phyloP scores from a whole-genome alignment of 2,329 filamentous ascomycete genomes.

The Thermothelomyces thermophilus region DNA sequence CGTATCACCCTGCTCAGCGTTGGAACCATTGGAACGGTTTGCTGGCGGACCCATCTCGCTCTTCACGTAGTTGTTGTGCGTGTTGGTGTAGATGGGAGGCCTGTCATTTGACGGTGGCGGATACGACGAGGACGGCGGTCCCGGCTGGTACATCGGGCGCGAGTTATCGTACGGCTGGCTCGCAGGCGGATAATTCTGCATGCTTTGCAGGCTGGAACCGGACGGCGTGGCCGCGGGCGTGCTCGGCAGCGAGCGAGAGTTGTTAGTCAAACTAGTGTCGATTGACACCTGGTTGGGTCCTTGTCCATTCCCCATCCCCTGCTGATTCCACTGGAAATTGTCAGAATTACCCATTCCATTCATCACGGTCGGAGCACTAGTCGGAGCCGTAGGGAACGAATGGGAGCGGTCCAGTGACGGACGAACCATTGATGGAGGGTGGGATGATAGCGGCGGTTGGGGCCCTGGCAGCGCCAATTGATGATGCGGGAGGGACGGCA shows the following conservation, averaged over 20 bases:
- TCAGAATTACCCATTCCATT: conserved; percentile 65
- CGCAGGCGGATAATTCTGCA: conserved; percentile 67
- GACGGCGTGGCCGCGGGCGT: conserved; percentile 90
- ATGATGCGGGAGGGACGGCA: conserved; percentile 64
- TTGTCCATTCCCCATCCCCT: conserved; percentile 55
- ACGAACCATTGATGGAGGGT: conserved; percentile 63
- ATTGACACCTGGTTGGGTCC: conserved; percentile 69
- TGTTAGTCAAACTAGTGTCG: conserved; percentile 72
- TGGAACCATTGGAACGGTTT: conserved; percentile 50
- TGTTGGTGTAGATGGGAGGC: conserved; percentile 58
- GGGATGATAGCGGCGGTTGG: conserved; percentile 53
- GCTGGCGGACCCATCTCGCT: conserved; percentile 83
- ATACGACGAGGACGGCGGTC: conserved; percentile 66
- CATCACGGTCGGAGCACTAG: conserved; percentile 83
- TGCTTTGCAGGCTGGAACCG: conserved; percentile 65
- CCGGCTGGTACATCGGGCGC: conserved; percentile 70
- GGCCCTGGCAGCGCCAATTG: conserved; percentile 54
- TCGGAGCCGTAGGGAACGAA: conserved; percentile 89
- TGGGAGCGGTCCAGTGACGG: conserved; percentile 78
- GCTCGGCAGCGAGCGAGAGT: conserved; percentile 77
- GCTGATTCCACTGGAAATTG: conserved; percentile 70
- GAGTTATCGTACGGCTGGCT: conserved; percentile 69
- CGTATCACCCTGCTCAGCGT: conserved; percentile 55
- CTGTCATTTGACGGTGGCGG: conserved; percentile 57
- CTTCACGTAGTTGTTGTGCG: conserved; percentile 60